Evolutionary conservation across 495 filamentous ascomycete genomes (phyloP), one percentile per base, ranked within the genome.

Genomic region (Neurospora sp.): DNA sequence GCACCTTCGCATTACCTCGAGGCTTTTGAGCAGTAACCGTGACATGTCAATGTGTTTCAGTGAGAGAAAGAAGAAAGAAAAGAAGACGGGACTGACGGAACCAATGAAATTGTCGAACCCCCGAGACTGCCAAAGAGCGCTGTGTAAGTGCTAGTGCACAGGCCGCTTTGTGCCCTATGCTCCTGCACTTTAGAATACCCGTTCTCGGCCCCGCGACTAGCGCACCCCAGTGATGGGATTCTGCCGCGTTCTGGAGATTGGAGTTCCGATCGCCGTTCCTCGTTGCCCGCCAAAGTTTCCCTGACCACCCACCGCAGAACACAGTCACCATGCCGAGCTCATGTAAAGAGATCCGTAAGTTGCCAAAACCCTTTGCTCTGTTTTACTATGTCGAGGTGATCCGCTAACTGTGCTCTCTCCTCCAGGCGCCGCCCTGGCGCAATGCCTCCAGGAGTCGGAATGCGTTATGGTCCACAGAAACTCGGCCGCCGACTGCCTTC

Each of bases 381-480:
- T 20, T 41, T 4, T 16, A 0, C n/a, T n/a, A 7, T 70, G 42
- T 8, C 35, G 12, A 9, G 23, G 12, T 66, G 31, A 38, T 39
- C 72, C 42, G 35, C 54, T 70, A 71, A 39, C 71, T 27, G 40
- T 20, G n/a, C n/a, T 40, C 69, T 49, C 23, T 71, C 44, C 49
- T 71, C 23, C 80, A 97, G 96, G 96, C 79, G 90, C 92, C 41
- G 96, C 96, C 23, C 87, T 99, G 80, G 96, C 96, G 71, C 84
- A 91, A 86, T 99, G 96, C 84, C 93, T 99, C 72, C 93, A 97
- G 83, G 89, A 95, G 81, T 96, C 93, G 73, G 95, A 98, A 76
- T 99, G 96, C 83, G 91, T 99, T 66, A 92, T 99, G 88, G 87
- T 97, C 70, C 85, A 97, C 70, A 93, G 96, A 71, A 89, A 97